These are phyloP conservation scores for Saccharomycopsis capsularis DNA, from an alignment of 805 yeast genomes.

Conservation along the genomic window DNA sequence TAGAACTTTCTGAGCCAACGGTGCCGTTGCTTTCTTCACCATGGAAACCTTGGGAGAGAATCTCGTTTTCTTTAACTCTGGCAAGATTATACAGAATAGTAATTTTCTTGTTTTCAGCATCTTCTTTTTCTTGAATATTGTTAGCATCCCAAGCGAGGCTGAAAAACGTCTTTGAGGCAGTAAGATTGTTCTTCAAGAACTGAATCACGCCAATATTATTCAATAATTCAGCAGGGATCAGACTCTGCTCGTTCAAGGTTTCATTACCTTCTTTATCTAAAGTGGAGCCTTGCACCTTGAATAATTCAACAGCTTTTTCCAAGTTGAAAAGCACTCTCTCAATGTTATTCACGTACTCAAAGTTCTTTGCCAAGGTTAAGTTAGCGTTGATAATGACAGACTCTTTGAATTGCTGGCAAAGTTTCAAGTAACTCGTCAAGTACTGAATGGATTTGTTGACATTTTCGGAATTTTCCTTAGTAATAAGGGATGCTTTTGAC, in stretches of 20 bases:
- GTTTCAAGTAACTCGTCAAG: slow-evolving; percentile 63
- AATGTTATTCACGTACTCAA: slow-evolving; percentile 55
- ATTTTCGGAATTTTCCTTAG: slow-evolving; percentile 26
- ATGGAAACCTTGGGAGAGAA: slow-evolving; percentile 9
- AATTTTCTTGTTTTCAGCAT: slow-evolving; percentile 28
- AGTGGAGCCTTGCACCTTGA: slow-evolving; percentile 30
- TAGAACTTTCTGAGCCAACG: slow-evolving; percentile 31
- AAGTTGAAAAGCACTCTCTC: slow-evolving; percentile 62
- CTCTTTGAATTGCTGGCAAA: slow-evolving; percentile 51
- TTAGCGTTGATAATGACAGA: slow-evolving; percentile 58
- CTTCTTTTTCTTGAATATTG: slow-evolving; percentile 18
- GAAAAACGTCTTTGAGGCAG: slow-evolving; percentile 52
- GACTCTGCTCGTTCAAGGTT: slow-evolving; percentile 28
- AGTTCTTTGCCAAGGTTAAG: slow-evolving; percentile 59
- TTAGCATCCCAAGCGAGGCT: slow-evolving; percentile 37
- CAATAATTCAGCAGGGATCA: slow-evolving; percentile 50
- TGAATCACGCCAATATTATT: slow-evolving; percentile 85
- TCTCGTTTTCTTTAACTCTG: slow-evolving; percentile 52
- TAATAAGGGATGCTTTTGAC: slow-evolving; percentile 20
- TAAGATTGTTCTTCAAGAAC: slow-evolving; percentile 54
- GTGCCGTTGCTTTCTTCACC: no score
- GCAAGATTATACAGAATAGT: slow-evolving; percentile 71
- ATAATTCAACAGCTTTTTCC: slow-evolving; percentile 50
- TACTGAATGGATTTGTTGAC: slow-evolving; percentile 50
- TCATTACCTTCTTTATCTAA: slow-evolving; percentile 27